A percentile compares a stretch with the other conserved stretches of the same genome.
These are phyloP conservation scores for Diplodia corticola DNA, from an alignment of 2,329 filamentous ascomycete genomes.

Conservation along the genomic window DNA sequence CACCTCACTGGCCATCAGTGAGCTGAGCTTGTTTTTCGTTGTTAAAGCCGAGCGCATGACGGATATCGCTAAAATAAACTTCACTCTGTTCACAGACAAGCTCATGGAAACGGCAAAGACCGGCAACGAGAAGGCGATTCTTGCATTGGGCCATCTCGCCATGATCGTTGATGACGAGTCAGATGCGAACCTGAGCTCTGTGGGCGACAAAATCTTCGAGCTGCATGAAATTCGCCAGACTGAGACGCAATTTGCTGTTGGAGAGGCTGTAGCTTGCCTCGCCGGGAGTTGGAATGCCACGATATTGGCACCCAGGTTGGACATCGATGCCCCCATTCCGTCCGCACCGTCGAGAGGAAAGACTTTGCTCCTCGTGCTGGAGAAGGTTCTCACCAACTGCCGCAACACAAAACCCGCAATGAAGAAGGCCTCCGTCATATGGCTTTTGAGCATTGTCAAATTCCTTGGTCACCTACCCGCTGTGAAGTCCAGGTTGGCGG, in stretches of 20 bases:
- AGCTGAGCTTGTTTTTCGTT: constrained; percentile 61
- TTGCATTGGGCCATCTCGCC: constrained; percentile 75
- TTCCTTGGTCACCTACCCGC: constrained; percentile 79
- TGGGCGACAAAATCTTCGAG: constrained; percentile 69
- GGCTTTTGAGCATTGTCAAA: constrained; percentile 88
- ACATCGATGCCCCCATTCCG: constrained; percentile 62
- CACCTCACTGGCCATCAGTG: constrained; percentile 58
- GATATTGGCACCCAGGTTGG: constrained; percentile 70
- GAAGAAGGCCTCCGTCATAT: constrained; percentile 90
- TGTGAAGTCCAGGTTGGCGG: constrained; percentile 71
- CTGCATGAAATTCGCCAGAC: constrained; percentile 82
- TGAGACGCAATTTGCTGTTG: constrained; percentile 87
- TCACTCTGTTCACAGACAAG: constrained; percentile 58
- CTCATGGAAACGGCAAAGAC: constrained; percentile 71
- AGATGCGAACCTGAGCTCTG: constrained; percentile 48
- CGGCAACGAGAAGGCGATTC: constrained; percentile 78
- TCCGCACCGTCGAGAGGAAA: constrained; percentile 35
- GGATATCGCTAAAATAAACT: constrained; percentile 37
- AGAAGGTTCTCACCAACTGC: constrained; percentile 75
- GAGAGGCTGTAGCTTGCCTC: constrained; percentile 80
- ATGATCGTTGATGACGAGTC: constrained; percentile 56
- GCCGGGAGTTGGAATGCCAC: constrained; percentile 82
- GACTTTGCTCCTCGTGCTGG: constrained; percentile 59
- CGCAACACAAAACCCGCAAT: constrained; percentile 84
- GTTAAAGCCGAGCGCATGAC: constrained; percentile 45